These are phyloP conservation scores for Hypoxylon rickii DNA, from an alignment of 495 filamentous ascomycete species.

Conservation along the genomic window DNA sequence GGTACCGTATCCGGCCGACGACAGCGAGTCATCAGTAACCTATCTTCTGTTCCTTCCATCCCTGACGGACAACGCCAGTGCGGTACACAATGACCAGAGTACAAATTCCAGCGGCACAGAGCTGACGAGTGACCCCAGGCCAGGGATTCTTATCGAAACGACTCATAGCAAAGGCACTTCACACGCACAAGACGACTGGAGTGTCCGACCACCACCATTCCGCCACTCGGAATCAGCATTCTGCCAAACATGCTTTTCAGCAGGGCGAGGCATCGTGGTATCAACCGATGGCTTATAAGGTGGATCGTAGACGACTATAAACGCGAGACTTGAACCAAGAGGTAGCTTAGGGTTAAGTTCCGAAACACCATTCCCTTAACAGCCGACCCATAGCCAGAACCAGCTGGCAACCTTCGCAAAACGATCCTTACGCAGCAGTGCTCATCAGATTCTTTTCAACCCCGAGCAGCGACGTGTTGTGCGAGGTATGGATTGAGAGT, in stretches of 20 bases:
- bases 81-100: conserved; percentile 61
- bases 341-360: conserved; percentile 80
- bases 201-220: conserved; percentile 46
- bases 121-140: conserved; percentile 66
- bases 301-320: conserved; percentile 44
- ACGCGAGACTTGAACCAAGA: conserved; percentile 60
- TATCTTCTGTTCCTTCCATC: conserved; percentile 39
- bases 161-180: conserved; percentile 60
- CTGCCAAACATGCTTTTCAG: conserved; percentile 48
- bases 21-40: conserved; percentile 42
- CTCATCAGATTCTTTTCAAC: conserved; percentile 27
- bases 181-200: conserved; percentile 51
- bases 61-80: conserved; percentile 46
- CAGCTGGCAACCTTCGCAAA: conserved; percentile 32
- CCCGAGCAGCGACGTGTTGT: conserved; percentile 37
- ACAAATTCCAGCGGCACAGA: conserved; percentile 58
- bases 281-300: conserved; percentile 44
- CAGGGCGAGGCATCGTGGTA: conserved; percentile 35
- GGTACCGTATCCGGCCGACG: conserved; percentile 22
- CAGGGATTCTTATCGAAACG: conserved; percentile 66
- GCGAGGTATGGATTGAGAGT: conserved; percentile 18
- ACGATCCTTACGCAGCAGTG: conserved; percentile 38
- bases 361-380: conserved; percentile 61
- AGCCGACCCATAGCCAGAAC: conserved; percentile 37
- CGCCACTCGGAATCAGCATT: conserved; percentile 34